Evolutionary conservation across 2,329 filamentous ascomycete species (phyloP).

Genomic region (Fusarium tricinctum): DNA sequence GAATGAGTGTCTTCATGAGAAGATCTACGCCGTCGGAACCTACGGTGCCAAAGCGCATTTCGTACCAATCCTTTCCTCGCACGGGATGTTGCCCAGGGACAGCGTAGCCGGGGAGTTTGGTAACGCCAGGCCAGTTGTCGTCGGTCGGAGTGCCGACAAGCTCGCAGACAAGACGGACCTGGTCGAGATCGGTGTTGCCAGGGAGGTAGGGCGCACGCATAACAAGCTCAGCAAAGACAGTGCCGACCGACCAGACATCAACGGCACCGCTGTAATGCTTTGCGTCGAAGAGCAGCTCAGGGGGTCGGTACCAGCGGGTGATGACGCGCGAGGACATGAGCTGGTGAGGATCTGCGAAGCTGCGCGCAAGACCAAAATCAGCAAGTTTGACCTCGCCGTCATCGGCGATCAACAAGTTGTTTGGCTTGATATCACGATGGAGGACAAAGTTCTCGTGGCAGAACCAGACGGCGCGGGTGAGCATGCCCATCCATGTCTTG

Average conservation of each 20-base stretch:
- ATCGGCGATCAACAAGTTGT: slow-evolving; percentile 94
- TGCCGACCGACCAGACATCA: slow-evolving; percentile 93
- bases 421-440: slow-evolving; percentile 98
- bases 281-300: slow-evolving; percentile 92
- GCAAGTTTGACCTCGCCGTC: slow-evolving; percentile 95
- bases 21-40: slow-evolving; percentile 89
- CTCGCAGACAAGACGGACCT: slow-evolving; percentile 86
- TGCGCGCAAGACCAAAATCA: slow-evolving; percentile 94
- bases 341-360: slow-evolving; percentile 88
- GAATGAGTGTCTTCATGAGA: slow-evolving; percentile 83
- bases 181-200: slow-evolving; percentile 86
- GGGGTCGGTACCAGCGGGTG: slow-evolving; percentile 95
- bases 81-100: slow-evolving; percentile 73
- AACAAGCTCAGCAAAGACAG: slow-evolving; percentile 93
- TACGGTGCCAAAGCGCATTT: slow-evolving; percentile 81
- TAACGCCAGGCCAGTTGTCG: slow-evolving; percentile 95
- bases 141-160: slow-evolving; percentile 92
- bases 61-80: slow-evolving; percentile 79
- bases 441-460: slow-evolving; percentile 95
- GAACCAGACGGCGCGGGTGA: slow-evolving; percentile 93
- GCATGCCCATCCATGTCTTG: slow-evolving; percentile 99
- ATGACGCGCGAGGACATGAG: slow-evolving; percentile 96
- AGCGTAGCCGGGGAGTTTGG: slow-evolving; percentile 83
- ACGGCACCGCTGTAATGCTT: slow-evolving; percentile 91
- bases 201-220: slow-evolving; percentile 86